Evolutionary conservation across 305 asterid genomes (phyloP).

Genomic region (Solanum hybrid): DNA sequence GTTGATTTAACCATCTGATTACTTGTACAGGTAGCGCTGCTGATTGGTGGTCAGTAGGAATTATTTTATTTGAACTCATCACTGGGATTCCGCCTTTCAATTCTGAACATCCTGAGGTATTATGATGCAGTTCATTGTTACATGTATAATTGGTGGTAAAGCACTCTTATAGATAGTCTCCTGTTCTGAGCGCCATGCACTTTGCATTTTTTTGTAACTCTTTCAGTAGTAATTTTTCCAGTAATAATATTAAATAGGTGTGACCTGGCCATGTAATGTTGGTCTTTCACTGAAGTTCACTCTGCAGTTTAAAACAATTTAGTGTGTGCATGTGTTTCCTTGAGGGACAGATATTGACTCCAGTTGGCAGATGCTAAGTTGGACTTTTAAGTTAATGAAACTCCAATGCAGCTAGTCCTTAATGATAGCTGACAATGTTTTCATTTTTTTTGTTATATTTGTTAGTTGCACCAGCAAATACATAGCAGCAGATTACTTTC

Average conservation of each 20-base stretch:
- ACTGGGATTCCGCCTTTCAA: constrained; percentile 80
- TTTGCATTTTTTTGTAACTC: neutral
- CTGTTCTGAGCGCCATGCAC: neutral
- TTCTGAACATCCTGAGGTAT: constrained; percentile 85
- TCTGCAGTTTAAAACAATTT: neutral
- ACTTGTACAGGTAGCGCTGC: constrained; percentile 58
- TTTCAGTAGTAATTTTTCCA: neutral
- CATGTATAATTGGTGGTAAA: neutral
- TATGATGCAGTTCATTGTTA: neutral
- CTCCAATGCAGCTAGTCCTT: neutral
- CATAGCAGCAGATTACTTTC: neutral
- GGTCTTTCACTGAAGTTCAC: neutral
- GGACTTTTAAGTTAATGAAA: neutral
- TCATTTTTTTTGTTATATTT: neutral
- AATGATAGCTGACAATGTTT: neutral
- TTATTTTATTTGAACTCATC: constrained; percentile 62
- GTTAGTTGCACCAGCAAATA: neutral
- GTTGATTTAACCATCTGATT: neutral
- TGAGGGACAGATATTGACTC: constrained; percentile 1
- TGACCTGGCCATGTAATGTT: neutral
- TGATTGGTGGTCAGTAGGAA: constrained; percentile 97
- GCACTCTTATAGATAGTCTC: neutral
- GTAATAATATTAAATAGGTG: neutral
- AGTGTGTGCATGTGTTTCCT: neutral
- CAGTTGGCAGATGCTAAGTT: neutral